phyloP scores from a whole-genome alignment of 192 early-diverging fungal genomes.

The Linnemannia exigua region DNA sequence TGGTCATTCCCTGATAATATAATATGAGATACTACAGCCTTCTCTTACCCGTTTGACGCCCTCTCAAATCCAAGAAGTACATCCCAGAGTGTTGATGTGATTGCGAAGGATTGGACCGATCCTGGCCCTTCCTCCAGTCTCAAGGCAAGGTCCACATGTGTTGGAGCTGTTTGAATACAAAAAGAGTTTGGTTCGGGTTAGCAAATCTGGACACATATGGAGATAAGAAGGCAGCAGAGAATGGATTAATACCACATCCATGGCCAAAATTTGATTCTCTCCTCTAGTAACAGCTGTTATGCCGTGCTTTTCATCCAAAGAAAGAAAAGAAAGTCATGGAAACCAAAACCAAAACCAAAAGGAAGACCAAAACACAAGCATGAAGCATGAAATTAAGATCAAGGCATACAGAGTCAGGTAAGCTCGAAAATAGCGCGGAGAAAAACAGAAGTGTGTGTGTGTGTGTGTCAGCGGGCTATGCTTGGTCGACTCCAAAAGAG shows the following conservation, averaged over 20 bases:
- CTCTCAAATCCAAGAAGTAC: constrained; percentile 72
- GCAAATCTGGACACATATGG: background rate
- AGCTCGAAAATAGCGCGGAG: background rate
- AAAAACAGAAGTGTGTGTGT: constrained; percentile 12
- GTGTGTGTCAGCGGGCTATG: background rate
- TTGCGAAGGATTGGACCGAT: constrained; percentile 72
- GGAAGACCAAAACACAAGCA: background rate
- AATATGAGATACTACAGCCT: background rate
- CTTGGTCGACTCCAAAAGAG: background rate
- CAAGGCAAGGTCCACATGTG: constrained; percentile 73
- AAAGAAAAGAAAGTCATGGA: background rate
- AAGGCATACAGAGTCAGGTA: background rate
- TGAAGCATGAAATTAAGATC: background rate
- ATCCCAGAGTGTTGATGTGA: constrained; percentile 77
- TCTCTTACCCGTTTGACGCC: constrained; percentile 58
- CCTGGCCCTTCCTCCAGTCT: constrained; percentile 80
- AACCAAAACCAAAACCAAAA: background rate
- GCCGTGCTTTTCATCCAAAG: background rate
- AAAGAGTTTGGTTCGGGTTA: constrained; percentile 14
- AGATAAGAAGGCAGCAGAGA: background rate
- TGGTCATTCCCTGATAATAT: background rate
- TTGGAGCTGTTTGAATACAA: constrained; percentile 33
- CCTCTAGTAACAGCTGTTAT: background rate
- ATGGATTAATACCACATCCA: background rate
- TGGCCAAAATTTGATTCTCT: background rate